These are phyloP conservation scores for Cicer judaicum DNA, from an alignment of 306 rosid species.

Conservation along the genomic window DNA sequence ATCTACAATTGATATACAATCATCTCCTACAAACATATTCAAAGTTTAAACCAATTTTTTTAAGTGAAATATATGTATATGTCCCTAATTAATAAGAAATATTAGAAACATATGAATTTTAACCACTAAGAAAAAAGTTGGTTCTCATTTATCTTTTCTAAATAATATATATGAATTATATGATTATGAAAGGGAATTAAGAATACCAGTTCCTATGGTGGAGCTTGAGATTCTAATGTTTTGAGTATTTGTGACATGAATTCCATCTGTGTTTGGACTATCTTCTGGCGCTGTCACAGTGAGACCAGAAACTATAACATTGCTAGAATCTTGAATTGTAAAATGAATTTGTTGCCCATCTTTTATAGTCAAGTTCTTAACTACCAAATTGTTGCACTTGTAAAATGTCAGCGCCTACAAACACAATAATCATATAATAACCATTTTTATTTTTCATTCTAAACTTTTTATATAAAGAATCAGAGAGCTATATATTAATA, in stretches of 20 bases:
- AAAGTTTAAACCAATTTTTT: not conserved
- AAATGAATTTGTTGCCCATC: constrained; percentile 70
- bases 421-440: too few species aligned
- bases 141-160: too few species aligned
- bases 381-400: constrained; percentile 46
- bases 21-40: constrained; percentile 63
- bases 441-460: too few species aligned
- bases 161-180: too few species aligned
- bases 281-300: constrained; percentile 57
- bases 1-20: constrained; percentile 77
- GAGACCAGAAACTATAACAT: constrained; percentile 56
- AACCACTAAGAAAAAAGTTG: too few species aligned
- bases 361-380: constrained; percentile 53
- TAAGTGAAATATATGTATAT: not conserved
- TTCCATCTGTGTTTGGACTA: constrained; percentile 88
- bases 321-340: constrained; percentile 45
- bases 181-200: not conserved
- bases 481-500: not conserved
- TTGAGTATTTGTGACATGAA: constrained; percentile 59
- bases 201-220: constrained; percentile 65
- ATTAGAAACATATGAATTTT: too few species aligned
- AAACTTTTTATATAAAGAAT: too few species aligned
- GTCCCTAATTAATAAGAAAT: too few species aligned
- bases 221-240: constrained; percentile 59
- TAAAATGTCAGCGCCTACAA: constrained; percentile 68